Conservation (phyloP, 345 rosid species). For the Psidium friedrichsthalianum region DNA sequence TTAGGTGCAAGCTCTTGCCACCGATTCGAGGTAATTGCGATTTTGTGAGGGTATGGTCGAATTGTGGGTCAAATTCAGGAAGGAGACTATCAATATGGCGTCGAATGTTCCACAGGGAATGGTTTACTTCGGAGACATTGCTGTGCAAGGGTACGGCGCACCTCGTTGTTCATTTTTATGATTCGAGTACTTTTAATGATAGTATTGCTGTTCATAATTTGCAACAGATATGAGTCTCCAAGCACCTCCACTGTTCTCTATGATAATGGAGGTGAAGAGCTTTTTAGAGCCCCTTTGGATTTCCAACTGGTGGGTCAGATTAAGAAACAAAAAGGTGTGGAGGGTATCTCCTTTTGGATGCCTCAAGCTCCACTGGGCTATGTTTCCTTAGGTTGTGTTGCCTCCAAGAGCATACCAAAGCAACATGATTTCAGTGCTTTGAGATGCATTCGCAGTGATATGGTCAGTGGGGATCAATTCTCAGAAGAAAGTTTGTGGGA, state of each 20-base stretch:
- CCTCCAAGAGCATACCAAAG: conserved; percentile 67
- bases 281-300: conserved; percentile 52
- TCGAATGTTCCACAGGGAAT: conserved; percentile 56
- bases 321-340: conserved; percentile 78
- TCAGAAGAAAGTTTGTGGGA: conserved; percentile 91
- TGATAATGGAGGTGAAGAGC: conserved; percentile 51
- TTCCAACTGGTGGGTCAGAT: conserved; percentile 73
- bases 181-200: neutral
- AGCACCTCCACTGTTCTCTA: conserved; percentile 70
- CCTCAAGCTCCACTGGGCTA: conserved; percentile 95
- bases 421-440: conserved; percentile 43
- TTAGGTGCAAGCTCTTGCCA: conserved; percentile 40
- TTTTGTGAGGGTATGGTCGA: conserved; percentile 89
- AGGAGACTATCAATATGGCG: conserved; percentile 90
- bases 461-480: conserved; percentile 84
- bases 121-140: conserved; percentile 93
- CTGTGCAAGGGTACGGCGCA: conserved; percentile 67
- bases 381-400: conserved; percentile 88
- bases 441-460: conserved; percentile 79
- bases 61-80: conserved; percentile 55
- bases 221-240: conserved; percentile 76
- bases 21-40: conserved; percentile 65
- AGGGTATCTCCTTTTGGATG: conserved; percentile 80
- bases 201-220: conserved; percentile 3
- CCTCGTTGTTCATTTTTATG: neutral